Evolutionary conservation across 2,329 filamentous ascomycete species (phyloP).

Genomic region (Pseudocercospora musae): DNA sequence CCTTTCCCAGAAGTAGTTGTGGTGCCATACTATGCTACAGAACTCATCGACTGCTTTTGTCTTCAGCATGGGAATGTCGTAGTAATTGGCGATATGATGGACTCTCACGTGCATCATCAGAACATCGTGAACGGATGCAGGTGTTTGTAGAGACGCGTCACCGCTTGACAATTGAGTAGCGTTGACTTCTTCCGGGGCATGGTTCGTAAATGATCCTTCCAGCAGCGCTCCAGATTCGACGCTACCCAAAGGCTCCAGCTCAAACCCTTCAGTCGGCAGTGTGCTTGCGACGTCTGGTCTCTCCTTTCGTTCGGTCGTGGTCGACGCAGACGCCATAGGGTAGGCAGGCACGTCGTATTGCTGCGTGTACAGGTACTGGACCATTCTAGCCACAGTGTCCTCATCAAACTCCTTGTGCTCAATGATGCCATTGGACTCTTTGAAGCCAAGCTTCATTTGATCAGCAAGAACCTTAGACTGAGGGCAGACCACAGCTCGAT

Average conservation of each 20-base stretch:
- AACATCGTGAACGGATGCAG: neutral
- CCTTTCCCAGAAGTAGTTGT: neutral
- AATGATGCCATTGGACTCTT: neutral
- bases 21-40: neutral
- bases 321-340: neutral
- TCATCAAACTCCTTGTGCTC: slow-evolving; percentile 1
- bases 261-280: neutral
- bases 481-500: slow-evolving; percentile 1
- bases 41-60: neutral
- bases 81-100: neutral
- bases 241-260: neutral
- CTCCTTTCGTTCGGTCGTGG: neutral
- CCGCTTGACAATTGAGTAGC: neutral
- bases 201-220: neutral
- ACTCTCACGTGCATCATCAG: neutral
- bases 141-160: neutral
- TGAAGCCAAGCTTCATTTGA: neutral
- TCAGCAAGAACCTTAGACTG: neutral
- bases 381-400: neutral
- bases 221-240: neutral
- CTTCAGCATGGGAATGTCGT: neutral
- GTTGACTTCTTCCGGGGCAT: neutral
- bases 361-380: slow-evolving; percentile 4
- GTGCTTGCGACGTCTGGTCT: neutral
- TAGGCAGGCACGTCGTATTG: neutral